phyloP scores from a whole-genome alignment of 176 grass and related monocot species.

The Cocos nucifera region DNA sequence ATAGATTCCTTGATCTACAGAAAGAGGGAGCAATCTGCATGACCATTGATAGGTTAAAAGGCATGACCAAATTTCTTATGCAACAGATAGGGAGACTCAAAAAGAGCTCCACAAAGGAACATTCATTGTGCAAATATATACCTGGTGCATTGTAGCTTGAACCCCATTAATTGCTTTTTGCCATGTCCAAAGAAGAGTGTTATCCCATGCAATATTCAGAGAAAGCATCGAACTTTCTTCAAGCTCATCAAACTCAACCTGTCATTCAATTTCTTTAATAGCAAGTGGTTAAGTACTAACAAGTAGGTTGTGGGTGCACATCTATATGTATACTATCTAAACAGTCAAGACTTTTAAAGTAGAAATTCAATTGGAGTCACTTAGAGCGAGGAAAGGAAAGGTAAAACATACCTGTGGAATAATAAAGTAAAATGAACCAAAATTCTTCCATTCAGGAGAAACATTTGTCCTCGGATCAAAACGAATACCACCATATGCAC shows the following conservation, averaged over 20 bases:
- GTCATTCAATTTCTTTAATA: constrained; percentile 8
- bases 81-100: too few species aligned
- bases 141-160: constrained; percentile 54
- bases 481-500: constrained; percentile 83
- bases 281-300: constrained; percentile 2
- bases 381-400: background rate
- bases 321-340: too few species aligned
- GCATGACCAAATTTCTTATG: too few species aligned
- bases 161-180: constrained; percentile 40
- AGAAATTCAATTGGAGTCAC: background rate
- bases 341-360: too few species aligned
- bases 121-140: background rate
- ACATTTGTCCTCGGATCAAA: constrained; percentile 49
- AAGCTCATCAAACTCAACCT: constrained; percentile 88
- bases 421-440: constrained; percentile 80
- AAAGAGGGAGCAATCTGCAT: constrained; percentile 64
- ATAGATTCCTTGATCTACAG: constrained; percentile 31
- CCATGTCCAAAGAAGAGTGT: constrained; percentile 68
- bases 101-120: too few species aligned
- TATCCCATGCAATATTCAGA: constrained; percentile 64
- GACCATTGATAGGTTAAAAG: constrained; percentile 11
- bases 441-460: constrained; percentile 68
- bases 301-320: background rate
- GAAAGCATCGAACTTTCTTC: constrained; percentile 70
- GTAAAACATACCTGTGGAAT: constrained; percentile 57